A percentile compares a stretch with the other conserved stretches of the same genome.
Evolutionary conservation across 805 yeast genomes (phyloP).

Genomic region (Yamadazyma ubonensis): DNA sequence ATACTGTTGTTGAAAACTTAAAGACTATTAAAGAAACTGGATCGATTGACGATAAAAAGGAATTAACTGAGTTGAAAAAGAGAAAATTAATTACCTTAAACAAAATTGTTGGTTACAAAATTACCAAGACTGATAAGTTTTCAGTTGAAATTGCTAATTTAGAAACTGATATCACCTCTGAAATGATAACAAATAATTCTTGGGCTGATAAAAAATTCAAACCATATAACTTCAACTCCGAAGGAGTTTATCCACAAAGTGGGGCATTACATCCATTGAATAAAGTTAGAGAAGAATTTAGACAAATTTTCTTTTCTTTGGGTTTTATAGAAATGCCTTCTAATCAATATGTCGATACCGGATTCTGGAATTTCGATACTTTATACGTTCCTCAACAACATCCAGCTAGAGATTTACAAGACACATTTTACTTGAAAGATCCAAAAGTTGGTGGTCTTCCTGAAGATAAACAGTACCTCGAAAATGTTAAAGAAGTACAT

Average conservation of each 20-base stretch:
- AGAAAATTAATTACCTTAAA: constrained; percentile 77
- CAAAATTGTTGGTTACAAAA: constrained; percentile 71
- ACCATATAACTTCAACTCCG: constrained; percentile 93
- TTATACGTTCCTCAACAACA: constrained; percentile 98
- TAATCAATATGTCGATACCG: constrained; percentile 95
- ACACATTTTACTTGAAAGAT: constrained; percentile 95
- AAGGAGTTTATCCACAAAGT: constrained; percentile 79
- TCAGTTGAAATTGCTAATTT: constrained; percentile 73
- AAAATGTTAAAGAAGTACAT: constrained; percentile 79
- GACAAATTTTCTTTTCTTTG: constrained; percentile 96
- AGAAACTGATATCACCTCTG: constrained; percentile 93
- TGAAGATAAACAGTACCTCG: constrained; percentile 74
- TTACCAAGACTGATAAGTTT: constrained; percentile 81
- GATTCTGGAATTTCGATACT: constrained; percentile 99
- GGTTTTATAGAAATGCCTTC: constrained; percentile 99
- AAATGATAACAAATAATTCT: constrained; percentile 78
- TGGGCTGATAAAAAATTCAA: constrained; percentile 87
- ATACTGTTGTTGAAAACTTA: constrained; percentile 65
- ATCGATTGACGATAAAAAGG: constrained; percentile 58
- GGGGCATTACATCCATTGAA: constrained; percentile 97
- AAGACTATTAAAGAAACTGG: constrained; percentile 57
- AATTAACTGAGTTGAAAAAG: constrained; percentile 83
- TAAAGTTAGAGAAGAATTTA: constrained; percentile 95
- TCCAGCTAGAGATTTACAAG: constrained; percentile 99
- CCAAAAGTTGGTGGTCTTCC: constrained; percentile 82